Evolutionary conservation across 306 rosid genomes (phyloP).

Genomic region (Castanea sativa): DNA sequence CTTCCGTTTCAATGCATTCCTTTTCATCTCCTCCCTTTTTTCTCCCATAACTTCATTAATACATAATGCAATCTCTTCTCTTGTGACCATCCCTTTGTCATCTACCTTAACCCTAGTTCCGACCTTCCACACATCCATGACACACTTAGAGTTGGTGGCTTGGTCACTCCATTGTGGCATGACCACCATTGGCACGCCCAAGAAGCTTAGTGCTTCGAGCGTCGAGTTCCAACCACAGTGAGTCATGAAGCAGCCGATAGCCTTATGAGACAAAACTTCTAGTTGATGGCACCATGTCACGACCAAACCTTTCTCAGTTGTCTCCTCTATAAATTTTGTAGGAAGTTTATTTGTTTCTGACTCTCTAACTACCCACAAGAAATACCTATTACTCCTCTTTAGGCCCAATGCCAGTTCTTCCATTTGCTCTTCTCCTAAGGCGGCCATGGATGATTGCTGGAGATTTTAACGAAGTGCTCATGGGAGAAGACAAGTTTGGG

Average conservation of each 20-base stretch:
- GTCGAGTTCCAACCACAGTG: constrained; percentile 26
- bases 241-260: constrained; percentile 12
- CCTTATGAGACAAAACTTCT: constrained; percentile 7
- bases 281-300: constrained; percentile 19
- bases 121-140: constrained; percentile 20
- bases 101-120: constrained; percentile 13
- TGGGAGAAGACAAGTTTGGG: no score
- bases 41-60: constrained; percentile 19
- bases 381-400: neutral
- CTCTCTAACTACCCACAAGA: constrained; percentile 22
- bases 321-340: neutral
- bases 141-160: constrained; percentile 13
- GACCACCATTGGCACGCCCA: constrained; percentile 15
- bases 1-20: constrained; percentile 9
- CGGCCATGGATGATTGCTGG: neutral
- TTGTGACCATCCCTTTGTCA: neutral
- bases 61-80: constrained; percentile 12
- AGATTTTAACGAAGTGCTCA: no score
- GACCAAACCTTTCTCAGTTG: neutral
- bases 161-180: constrained; percentile 27
- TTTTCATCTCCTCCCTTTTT: constrained; percentile 6
- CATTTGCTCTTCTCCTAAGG: constrained; percentile 19
- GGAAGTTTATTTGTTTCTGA: constrained; percentile 15
- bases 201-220: constrained; percentile 10
- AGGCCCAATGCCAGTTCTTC: constrained; percentile 8